A percentile compares a stretch with the other conserved stretches of the same genome.
Conservation (phyloP, 2,329 filamentous ascomycete species). For the Blastomyces parvus region DNA sequence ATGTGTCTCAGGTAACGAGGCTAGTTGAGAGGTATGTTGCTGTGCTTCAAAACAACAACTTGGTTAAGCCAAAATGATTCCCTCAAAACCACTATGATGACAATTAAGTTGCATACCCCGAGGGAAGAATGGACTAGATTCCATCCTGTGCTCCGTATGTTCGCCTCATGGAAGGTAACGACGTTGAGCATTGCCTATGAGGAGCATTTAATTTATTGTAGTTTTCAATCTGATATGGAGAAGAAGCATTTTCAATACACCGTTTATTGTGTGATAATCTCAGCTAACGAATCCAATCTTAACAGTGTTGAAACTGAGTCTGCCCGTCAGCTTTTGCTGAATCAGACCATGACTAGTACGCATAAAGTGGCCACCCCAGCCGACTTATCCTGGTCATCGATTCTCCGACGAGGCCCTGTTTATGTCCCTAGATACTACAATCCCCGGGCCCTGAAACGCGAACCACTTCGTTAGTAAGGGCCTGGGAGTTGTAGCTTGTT, state of each 20-base stretch:
- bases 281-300: not conserved
- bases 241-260: not conserved
- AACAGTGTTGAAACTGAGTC: not conserved
- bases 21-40: not conserved
- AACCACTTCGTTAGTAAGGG: not conserved
- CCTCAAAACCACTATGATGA: constrained; percentile 8
- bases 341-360: not conserved
- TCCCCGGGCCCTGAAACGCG: not conserved
- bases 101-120: constrained; percentile 6
- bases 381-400: not conserved
- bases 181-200: constrained; percentile 32
- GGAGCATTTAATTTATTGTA: constrained; percentile 27
- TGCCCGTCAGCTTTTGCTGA: not conserved
- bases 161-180: constrained; percentile 17
- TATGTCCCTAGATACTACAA: not conserved
- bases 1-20: not conserved
- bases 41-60: not conserved
- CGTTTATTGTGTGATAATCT: not conserved
- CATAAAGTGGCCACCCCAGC: not conserved
- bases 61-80: not conserved
- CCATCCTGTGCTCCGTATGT: constrained; percentile 17
- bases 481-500: not conserved
- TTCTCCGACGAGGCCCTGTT: not conserved
- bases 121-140: constrained; percentile 3
- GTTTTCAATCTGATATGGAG: constrained; percentile 36